phyloP scores from a whole-genome alignment of 2,329 filamentous ascomycete species.

The Botryotinia globosa region DNA sequence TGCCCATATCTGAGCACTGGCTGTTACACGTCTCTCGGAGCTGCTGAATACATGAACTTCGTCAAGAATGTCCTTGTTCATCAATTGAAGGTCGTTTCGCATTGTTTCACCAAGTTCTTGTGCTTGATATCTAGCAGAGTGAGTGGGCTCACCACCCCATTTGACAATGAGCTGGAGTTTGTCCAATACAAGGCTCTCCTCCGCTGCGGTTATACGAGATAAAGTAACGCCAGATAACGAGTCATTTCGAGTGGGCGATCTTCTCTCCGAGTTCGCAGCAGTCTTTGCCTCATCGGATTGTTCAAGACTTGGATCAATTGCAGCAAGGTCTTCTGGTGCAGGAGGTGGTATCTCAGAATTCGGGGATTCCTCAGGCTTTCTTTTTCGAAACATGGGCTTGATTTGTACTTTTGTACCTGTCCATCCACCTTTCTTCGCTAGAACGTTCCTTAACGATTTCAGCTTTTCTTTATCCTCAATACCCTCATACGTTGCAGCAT shows the following conservation, averaged over 20 bases:
- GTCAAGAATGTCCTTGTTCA: conserved; percentile 88
- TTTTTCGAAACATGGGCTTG: conserved; percentile 97
- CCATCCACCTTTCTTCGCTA: conserved; percentile 91
- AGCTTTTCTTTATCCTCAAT: conserved; percentile 86
- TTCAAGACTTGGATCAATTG: neutral
- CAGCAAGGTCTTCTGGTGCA: conserved; percentile 1
- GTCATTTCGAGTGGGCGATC: conserved; percentile 65
- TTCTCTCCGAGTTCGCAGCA: conserved; percentile 37
- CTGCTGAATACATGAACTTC: conserved; percentile 95
- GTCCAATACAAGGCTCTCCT: conserved; percentile 89
- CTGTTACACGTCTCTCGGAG: conserved; percentile 89
- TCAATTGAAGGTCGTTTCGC: conserved; percentile 86
- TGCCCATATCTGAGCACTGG: conserved; percentile 95
- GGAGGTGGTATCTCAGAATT: neutral
- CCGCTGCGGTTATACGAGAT: conserved; percentile 88
- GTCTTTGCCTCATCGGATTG: conserved; percentile 19
- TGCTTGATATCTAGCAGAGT: conserved; percentile 93
- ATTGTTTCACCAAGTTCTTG: conserved; percentile 94
- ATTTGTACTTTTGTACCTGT: conserved; percentile 98
- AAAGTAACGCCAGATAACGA: conserved; percentile 88
- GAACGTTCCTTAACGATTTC: conserved; percentile 76
- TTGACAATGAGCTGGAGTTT: conserved; percentile 98
- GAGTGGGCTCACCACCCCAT: conserved; percentile 97
- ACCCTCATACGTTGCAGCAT: conserved; percentile 71
- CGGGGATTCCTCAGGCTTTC: conserved; percentile 59